Conservation (phyloP, 768 basidiomycete genomes). For the Trametes villosa region DNA sequence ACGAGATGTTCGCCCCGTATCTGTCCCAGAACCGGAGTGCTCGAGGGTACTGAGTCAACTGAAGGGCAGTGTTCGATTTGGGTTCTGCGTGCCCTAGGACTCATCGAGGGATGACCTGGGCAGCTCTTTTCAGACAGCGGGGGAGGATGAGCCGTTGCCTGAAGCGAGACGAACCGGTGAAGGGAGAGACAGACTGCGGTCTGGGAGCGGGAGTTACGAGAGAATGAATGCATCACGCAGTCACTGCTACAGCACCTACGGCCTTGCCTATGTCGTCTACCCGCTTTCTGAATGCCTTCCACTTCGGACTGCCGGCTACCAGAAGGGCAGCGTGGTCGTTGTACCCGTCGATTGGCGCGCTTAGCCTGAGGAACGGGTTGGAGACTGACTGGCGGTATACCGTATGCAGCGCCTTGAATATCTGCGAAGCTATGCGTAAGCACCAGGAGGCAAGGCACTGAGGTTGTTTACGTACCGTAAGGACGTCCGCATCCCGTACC, state of each 20-base stretch:
- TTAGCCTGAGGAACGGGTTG: conserved; percentile 84
- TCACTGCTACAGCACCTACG: conserved; percentile 45
- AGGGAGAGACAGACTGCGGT: not conserved
- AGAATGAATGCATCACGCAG: conserved; percentile 2
- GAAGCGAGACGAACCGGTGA: conserved; percentile 25
- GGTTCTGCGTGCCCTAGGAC: conserved; percentile 44
- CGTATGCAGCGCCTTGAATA: conserved; percentile 88
- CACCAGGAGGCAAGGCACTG: conserved; percentile 30
- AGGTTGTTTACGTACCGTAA: too few relatives aligned
- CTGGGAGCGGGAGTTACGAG: not conserved
- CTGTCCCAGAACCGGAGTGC: conserved; percentile 81
- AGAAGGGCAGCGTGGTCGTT: conserved; percentile 61
- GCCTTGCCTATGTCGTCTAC: conserved; percentile 78
- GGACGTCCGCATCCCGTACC: conserved; percentile 79
- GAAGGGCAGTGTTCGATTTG: conserved; percentile 62
- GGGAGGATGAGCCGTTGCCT: conserved; percentile 20
- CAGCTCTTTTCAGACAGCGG: conserved; percentile 24
- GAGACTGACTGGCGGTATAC: conserved; percentile 83
- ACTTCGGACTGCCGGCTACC: conserved; percentile 63
- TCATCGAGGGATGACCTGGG: conserved; percentile 16
- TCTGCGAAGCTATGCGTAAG: conserved; percentile 45
- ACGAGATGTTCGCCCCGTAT: conserved; percentile 75
- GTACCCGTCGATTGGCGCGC: conserved; percentile 49
- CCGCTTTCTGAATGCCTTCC: conserved; percentile 68
- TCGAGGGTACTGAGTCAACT: conserved; percentile 82